Conservation (phyloP, 495 filamentous ascomycete species). For the Aspergillus baeticus region DNA sequence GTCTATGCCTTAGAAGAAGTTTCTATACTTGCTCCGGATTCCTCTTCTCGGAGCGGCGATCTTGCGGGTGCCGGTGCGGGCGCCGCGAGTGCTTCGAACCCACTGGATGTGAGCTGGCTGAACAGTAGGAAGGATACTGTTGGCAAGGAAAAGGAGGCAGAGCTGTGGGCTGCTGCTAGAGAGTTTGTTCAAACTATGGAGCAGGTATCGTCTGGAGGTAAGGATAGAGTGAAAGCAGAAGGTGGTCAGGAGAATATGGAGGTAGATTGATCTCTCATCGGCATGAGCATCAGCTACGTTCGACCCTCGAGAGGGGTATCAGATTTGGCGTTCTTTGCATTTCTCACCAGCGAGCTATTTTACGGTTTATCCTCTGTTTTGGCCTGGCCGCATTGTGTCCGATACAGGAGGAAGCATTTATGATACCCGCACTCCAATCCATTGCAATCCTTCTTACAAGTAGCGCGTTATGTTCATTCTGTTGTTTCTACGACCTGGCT, state of each 20-base stretch:
- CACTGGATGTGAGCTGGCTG: slow-evolving; percentile 77
- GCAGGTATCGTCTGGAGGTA: slow-evolving; percentile 4
- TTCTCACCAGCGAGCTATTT: not conserved
- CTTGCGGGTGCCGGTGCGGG: slow-evolving; percentile 21
- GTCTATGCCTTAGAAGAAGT: slow-evolving; percentile 78
- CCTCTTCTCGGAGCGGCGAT: slow-evolving; percentile 25
- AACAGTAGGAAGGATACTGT: slow-evolving; percentile 79
- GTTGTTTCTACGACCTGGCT: no score
- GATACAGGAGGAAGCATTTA: slow-evolving; percentile 9
- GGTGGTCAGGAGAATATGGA: slow-evolving; percentile 33
- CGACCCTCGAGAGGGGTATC: no score
- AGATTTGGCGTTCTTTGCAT: not conserved
- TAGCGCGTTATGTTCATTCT: not conserved
- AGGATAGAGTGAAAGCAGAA: slow-evolving; percentile 8
- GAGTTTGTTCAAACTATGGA: slow-evolving; percentile 44
- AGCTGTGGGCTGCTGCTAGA: slow-evolving; percentile 67
- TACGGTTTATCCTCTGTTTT: not conserved
- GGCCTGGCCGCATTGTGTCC: not conserved
- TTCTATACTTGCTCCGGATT: slow-evolving; percentile 58
- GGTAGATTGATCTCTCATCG: slow-evolving; percentile 25
- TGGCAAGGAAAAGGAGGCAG: slow-evolving; percentile 73
- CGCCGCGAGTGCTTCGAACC: slow-evolving; percentile 25
- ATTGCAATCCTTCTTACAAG: not conserved
- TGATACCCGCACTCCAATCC: slow-evolving; percentile 34
- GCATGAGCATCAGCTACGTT: not conserved